Base-by-base conservation (phyloP, 495 filamentous ascomycete genomes). In the Melanomma pulvis-pyrius region DNA sequence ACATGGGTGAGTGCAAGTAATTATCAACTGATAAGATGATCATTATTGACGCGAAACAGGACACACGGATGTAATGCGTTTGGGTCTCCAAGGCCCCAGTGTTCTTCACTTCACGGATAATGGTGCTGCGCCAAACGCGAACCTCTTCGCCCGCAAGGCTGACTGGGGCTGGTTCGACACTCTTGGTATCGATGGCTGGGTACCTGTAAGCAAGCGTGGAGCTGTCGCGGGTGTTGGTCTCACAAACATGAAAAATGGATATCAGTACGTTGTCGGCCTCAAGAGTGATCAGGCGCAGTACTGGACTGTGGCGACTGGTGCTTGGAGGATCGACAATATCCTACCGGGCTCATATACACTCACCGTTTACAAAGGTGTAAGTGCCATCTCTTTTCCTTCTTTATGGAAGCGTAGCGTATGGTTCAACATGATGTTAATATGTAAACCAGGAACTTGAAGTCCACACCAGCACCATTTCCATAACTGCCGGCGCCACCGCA, bases 111-210 rank as follows among this genome's bases (percentile, higher is more conserved):
- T 57, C 32, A 57, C 53, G 1, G 53, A 39, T 21, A 22, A 4
- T 22, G 53, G 53, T 15, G 53, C 53, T 11, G 53, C 53, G 1
- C 53, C 53, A 21, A 57, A 57, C 30, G 28, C 30, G 5, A 57
- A 57, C 32, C 53, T 57, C n/a, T 57, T 57, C 53, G 53, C 30
- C 32, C 53, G 53, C 53, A 57, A 57, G 34, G 53, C 53, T 13
- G 53, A 57, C 22, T 57, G 53, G 53, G 22, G 53, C 32, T 57
- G 53, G 53, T 36, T 57, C 12, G 53, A 57, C 19, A 57, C 28
- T 36, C 30, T 57, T 1, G 53, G 41, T 11, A 57, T 57, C n/a
- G 53, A 57, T 57, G 30, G 17, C 2, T 57, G 53, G 53, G 34
- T 57, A n/a, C 53, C 53, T 17, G 53, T 30, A 2, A 57, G 53